Conservation (phyloP, 352 stramenopile species). For the Saprolegnia parasitica region DNA sequence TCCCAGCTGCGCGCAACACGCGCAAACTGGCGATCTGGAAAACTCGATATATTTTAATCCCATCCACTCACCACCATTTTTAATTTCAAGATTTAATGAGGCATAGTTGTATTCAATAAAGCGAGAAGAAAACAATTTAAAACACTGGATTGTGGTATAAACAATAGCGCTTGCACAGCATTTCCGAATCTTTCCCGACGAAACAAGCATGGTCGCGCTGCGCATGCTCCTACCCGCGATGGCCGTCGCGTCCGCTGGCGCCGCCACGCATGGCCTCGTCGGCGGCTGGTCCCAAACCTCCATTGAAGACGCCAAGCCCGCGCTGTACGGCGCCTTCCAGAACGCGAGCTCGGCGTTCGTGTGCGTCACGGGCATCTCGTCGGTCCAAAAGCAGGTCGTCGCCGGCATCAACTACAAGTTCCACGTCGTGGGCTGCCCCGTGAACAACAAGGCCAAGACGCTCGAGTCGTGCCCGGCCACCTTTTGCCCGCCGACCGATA, state of each 20-base stretch:
- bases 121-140: neutral
- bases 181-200: neutral
- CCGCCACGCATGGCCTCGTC: neutral
- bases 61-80: neutral
- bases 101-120: neutral
- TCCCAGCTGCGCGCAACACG: neutral
- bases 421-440: conserved; percentile 25
- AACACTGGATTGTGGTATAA: neutral
- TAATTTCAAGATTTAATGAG: neutral
- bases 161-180: neutral
- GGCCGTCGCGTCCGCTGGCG: no score
- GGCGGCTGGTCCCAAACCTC: neutral
- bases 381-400: conserved; percentile 37
- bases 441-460: neutral
- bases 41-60: neutral
- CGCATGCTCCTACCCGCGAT: neutral
- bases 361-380: conserved; percentile 43
- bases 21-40: neutral
- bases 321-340: conserved; percentile 15
- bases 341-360: conserved; percentile 28
- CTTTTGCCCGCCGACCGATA: conserved; percentile 6
- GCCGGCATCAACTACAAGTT: conserved; percentile 28
- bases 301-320: conserved; percentile 17
- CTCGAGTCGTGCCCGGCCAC: conserved; percentile 7
- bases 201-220: neutral